Evolutionary conservation across 352 stramenopile genomes (phyloP), one percentile per base, ranked within the genome.

Genomic region (Globisporangium cederbergense): DNA sequence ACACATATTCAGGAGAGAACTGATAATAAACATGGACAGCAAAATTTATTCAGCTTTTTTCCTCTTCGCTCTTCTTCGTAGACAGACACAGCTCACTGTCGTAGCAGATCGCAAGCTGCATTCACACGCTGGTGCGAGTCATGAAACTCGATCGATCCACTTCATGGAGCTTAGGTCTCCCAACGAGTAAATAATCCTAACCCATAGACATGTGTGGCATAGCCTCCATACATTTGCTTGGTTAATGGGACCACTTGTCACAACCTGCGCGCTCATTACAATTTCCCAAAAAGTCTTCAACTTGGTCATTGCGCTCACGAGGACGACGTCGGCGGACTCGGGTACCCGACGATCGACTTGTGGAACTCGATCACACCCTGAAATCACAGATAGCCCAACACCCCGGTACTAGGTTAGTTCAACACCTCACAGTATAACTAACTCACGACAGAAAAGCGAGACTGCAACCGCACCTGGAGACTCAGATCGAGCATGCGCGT

Each of bases 331-430:
- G 76, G 70, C 6, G 78, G 79, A 62, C 72, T 86, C 32, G 68
- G 70, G 45, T 79, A 91, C 51, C 71, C 68, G 13, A 76, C 67
- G 18, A 85, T 65, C 5, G 74, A 81, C 57, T 86, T 85, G 65
- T 89, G 79, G 47, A 91, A 86, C 34, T 93, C 84, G 50, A 88
- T 78, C 14, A 90, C 77, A 40, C 84, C 84, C 81, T 93, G 43
- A 51, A 65, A n/a, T 22, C 16, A 46, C 20, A 20, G 13, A 47
- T 8, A 47, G 16, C 42, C 42, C 42, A 9, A 46, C 14, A 42
- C 11, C 11, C 8, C 36, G 2, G 16, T 47, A 9, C 42, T 7
- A 20, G 18, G 16, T 20, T 47, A 47, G 42, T 16, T 47, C 42
- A 47, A 0, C 4, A n/a, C 16, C 42, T 10, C 36, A 42, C 36